Base-by-base conservation (phyloP, 2,329 filamentous ascomycete species). In the Alternaria alternata region DNA sequence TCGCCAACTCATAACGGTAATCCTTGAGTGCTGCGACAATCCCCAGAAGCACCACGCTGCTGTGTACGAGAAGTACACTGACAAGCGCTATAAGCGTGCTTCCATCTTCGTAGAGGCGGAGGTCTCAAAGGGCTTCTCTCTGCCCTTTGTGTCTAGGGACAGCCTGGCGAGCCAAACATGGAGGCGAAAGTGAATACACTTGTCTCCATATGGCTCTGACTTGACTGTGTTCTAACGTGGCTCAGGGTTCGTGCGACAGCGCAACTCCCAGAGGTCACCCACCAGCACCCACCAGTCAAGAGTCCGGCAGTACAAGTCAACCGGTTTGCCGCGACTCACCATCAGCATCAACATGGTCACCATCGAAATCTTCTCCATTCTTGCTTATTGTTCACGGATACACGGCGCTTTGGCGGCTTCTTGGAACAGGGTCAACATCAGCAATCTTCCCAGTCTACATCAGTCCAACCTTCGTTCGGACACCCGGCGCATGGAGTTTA, bases 41-140 rank as follows among this genome's bases (percentile, higher is more conserved):
- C 91, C 93, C 7, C 85, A 85, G 64, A 89, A 89, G 72, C 95
- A 99, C 75, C 95, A 99, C 76, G 81, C 84, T 28, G 92, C 93
- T 7, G 90, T 99, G 42, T 97, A 88, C 75, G 92, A 97, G 57
- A 99, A 99, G 80, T 99, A 97, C 80, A 85, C 88, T 38, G 91
- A 96, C 77, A 91, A 90, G 75, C 88, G 91, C 54, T 98, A 93
- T 84, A 96, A 96, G 84, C 87, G 89, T 56, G 92, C 92, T 9
- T 92, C 95, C 18, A 81, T 87, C 20, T 93, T 91, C 68, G 94
- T 97, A 56, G 88, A 94, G 76, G 84, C 83, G 18, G 90, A 94
- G 77, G 83, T 97, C 64, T 80, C 82, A 59, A 86, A 85, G 65
- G 86, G 85, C 53, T 89, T 89, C 75, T 73, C 78, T 47, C 78